phyloP scores from a whole-genome alignment of 2,329 filamentous ascomycete genomes.

The Pseudopyricularia javanii region DNA sequence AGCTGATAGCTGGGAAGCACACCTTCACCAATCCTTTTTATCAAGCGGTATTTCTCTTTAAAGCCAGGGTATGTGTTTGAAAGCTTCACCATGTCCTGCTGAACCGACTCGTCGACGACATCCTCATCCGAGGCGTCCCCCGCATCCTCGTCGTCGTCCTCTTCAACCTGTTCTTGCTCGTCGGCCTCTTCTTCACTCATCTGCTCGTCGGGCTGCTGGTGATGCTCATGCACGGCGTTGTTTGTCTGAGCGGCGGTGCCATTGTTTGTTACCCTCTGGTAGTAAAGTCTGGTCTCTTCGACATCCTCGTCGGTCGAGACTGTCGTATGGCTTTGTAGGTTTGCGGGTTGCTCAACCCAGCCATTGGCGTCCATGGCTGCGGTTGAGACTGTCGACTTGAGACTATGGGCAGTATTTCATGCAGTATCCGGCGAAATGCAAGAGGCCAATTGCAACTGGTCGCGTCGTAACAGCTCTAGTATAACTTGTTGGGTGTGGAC shows the following conservation, averaged over 20 bases:
- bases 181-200: background rate
- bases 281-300: background rate
- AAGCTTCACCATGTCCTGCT: conserved; percentile 78
- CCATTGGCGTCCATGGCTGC: background rate
- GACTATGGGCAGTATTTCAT: background rate
- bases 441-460: too few species aligned
- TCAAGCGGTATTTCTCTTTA: conserved; percentile 70
- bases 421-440: too few species aligned
- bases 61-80: conserved; percentile 76
- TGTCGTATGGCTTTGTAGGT: background rate
- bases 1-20: conserved; percentile 8
- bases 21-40: conserved; percentile 97
- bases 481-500: too few species aligned
- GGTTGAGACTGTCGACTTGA: background rate
- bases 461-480: too few species aligned
- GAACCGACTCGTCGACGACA: conserved; percentile 54
- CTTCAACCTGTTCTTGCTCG: conserved; percentile 18
- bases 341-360: background rate
- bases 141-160: conserved; percentile 16
- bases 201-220: background rate
- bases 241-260: background rate
- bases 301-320: background rate
- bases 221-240: background rate
- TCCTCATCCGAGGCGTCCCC: conserved; percentile 44
- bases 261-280: background rate